Conservation (phyloP, 371 early-diverging fungal genomes). For the Fennellomyces sp. region DNA sequence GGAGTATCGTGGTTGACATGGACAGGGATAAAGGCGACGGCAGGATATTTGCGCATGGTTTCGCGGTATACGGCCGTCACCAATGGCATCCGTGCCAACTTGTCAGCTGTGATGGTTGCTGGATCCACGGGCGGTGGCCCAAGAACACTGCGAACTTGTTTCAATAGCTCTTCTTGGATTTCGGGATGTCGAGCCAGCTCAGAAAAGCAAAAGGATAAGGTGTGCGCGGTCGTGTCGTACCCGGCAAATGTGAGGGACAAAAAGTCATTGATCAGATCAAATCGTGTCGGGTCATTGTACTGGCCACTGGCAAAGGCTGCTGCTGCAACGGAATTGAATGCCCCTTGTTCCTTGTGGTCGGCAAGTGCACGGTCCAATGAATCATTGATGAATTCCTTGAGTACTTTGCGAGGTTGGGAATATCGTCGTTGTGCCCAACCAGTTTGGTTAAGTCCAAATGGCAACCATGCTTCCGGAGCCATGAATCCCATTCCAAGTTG, state of each 20-base stretch:
- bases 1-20: conserved; percentile 44
- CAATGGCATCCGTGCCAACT: conserved; percentile 38
- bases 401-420: conserved; percentile 33
- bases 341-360: conserved; percentile 8
- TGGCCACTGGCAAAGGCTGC: conserved; percentile 38
- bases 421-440: conserved; percentile 39
- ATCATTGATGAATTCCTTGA: conserved; percentile 42
- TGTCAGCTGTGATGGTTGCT: conserved; percentile 36
- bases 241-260: conserved; percentile 51
- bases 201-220: conserved; percentile 44
- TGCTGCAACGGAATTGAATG: conserved; percentile 41
- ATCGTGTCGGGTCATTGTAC: conserved; percentile 22
- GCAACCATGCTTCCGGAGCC: conserved; percentile 45
- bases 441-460: conserved; percentile 47
- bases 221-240: conserved; percentile 52
- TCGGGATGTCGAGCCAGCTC: conserved; percentile 45
- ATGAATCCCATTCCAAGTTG: conserved; percentile 47
- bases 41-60: conserved; percentile 52
- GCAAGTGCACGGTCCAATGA: conserved; percentile 28
- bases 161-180: conserved; percentile 37
- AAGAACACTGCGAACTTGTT: conserved; percentile 37
- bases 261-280: conserved; percentile 42
- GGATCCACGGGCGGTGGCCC: conserved; percentile 47
- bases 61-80: conserved; percentile 52
- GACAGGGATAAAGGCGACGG: conserved; percentile 49